Conservation (phyloP, 2,329 filamentous ascomycete species). For the Neodidymelliopsis sp. region DNA sequence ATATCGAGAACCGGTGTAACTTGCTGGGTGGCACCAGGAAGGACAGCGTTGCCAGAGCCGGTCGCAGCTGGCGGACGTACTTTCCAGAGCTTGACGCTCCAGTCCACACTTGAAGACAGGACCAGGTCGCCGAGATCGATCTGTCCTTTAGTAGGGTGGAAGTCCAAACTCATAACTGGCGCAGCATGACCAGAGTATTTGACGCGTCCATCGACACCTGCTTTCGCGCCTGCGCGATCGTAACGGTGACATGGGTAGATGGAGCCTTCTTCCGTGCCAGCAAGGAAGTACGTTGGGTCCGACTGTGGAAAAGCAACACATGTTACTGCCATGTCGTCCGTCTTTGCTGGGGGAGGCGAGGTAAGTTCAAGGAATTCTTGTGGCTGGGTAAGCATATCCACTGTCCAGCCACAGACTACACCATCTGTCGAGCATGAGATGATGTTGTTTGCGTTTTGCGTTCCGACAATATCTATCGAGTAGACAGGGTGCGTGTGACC, state of each 20-base stretch:
- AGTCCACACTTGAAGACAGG: constrained; percentile 90
- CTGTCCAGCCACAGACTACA: constrained; percentile 95
- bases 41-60: constrained; percentile 53
- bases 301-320: constrained; percentile 94
- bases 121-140: constrained; percentile 95
- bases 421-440: constrained; percentile 97
- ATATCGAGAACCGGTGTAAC: constrained; percentile 86
- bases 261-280: constrained; percentile 94
- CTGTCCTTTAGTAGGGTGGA: constrained; percentile 90
- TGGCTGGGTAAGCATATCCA: constrained; percentile 96
- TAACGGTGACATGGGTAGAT: constrained; percentile 98
- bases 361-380: constrained; percentile 91
- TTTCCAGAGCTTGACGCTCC: constrained; percentile 98
- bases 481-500: constrained; percentile 98
- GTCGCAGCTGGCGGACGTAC: constrained; percentile 81
- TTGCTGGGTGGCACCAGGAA: constrained; percentile 51
- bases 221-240: constrained; percentile 95
- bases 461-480: constrained; percentile 92
- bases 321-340: constrained; percentile 93
- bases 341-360: constrained; percentile 79
- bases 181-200: constrained; percentile 90
- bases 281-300: constrained; percentile 96
- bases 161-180: constrained; percentile 94
- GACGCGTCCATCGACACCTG: constrained; percentile 88
- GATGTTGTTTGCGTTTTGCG: constrained; percentile 98